These are phyloP conservation scores for Phytophthora idaei DNA, from an alignment of 352 stramenopile species.

Conservation along the genomic window DNA sequence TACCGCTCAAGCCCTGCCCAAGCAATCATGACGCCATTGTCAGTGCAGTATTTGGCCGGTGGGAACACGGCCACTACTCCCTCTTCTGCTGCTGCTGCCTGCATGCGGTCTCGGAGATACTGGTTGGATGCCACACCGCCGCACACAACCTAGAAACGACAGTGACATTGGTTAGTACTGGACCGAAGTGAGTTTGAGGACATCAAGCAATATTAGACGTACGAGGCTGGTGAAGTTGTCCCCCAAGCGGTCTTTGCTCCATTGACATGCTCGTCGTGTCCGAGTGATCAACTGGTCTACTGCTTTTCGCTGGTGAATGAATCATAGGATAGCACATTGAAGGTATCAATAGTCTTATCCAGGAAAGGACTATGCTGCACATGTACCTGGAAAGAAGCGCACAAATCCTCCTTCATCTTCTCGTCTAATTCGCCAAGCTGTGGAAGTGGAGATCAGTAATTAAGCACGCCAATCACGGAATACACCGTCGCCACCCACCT, in stretches of 20 bases:
- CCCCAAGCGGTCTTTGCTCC: slow-evolving; percentile 61
- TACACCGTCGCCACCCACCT: slow-evolving; percentile 31
- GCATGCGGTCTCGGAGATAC: slow-evolving; percentile 90
- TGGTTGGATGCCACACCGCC: slow-evolving; percentile 98
- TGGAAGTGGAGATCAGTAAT: slow-evolving; percentile 26
- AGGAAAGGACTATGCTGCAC: not conserved
- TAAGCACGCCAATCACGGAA: not conserved
- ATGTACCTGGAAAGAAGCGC: slow-evolving; percentile 92
- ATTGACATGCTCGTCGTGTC: slow-evolving; percentile 90
- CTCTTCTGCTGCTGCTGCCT: slow-evolving; percentile 59
- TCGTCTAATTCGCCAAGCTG: slow-evolving; percentile 57
- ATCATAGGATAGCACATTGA: not conserved
- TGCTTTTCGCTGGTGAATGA: slow-evolving; percentile 42
- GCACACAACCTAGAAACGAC: slow-evolving; percentile 86
- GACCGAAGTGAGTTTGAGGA: not conserved
- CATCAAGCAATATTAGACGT: slow-evolving; percentile 15
- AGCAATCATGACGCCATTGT: slow-evolving; percentile 98
- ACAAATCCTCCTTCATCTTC: slow-evolving; percentile 87
- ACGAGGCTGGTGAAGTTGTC: slow-evolving; percentile 78
- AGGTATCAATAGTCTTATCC: not conserved
- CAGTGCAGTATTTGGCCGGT: slow-evolving; percentile 94
- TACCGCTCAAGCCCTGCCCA: slow-evolving; percentile 92
- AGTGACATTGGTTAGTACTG: slow-evolving; percentile 3
- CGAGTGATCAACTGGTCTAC: slow-evolving; percentile 69
- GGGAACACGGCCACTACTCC: slow-evolving; percentile 55